Base-by-base conservation (phyloP, 139 green algal genomes). In the Chlorella sp. region DNA sequence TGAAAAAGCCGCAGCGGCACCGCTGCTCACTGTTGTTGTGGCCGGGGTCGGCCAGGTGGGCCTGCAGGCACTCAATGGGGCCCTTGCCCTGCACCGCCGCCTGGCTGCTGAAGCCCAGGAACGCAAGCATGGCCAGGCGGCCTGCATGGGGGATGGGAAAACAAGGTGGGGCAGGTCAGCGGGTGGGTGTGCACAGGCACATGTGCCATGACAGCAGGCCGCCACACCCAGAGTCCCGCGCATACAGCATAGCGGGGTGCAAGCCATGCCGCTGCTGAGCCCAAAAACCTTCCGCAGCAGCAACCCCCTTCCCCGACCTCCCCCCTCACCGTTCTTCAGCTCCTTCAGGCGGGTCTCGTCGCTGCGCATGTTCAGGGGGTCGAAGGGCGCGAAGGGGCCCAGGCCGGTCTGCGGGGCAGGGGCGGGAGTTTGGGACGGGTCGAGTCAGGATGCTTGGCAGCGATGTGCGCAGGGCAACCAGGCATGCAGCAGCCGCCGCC, bases 261-360 rank as follows among this genome's bases (percentile, higher is more conserved):
- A n/a, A n/a, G n/a, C n/a, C n/a, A n/a, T n/a, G n/a, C n/a, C n/a
- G n/a, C n/a, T n/a, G n/a, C n/a, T n/a, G n/a, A n/a, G n/a, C n/a
- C n/a, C n/a, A n/a, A n/a, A n/a, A n/a, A n/a, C n/a, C n/a, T n/a
- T n/a, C n/a, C n/a, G n/a, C n/a, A n/a, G n/a, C n/a, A n/a, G n/a
- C n/a, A n/a, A n/a, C n/a, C n/a, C n/a, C n/a, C n/a, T n/a, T n/a
- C n/a, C n/a, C n/a, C 44, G 9, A 51, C 44, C 6, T 51, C 28
- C 63, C 60, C 7, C 39, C 88, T 86, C 80, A 97, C 91, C 97
- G 90, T 99, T 99, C 94, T 99, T 99, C 83, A 99, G 84, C 94
- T 99, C 97, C 94, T 97, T 98, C 41, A 96, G 78, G 64, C 91
- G 89, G 85, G 94, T 98, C 74, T 94, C 89, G n/a, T 91, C 80